Percentiles rank a stretch among this genome's conserved stretches.
phyloP scores from a whole-genome alignment of 106 monocot genomes.

The Triglochin maritima region DNA sequence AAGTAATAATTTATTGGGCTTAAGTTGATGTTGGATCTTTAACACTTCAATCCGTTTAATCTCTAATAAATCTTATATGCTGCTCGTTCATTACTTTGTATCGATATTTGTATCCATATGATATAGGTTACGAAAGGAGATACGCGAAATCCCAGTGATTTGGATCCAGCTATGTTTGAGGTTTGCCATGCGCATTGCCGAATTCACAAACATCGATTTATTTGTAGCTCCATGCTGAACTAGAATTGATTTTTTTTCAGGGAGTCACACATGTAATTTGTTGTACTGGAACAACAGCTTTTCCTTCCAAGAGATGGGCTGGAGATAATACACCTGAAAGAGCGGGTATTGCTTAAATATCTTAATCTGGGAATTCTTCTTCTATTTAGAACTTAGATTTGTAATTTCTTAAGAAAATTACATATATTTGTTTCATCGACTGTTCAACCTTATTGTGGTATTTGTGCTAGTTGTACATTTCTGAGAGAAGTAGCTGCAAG shows the following conservation, averaged over 20 bases:
- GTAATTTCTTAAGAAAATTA: too few species aligned
- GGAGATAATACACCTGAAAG: constrained; percentile 96
- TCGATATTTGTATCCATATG: too few species aligned
- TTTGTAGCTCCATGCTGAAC: neutral
- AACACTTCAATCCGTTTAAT: neutral
- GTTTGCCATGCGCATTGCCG: constrained; percentile 10
- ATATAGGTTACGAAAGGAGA: constrained; percentile 60
- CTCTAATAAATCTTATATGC: neutral
- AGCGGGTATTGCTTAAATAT: constrained; percentile 36
- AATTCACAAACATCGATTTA: neutral
- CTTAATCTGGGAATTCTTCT: neutral
- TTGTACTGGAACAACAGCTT: constrained; percentile 91
- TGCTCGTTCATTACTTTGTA: too few species aligned
- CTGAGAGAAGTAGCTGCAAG: too few species aligned
- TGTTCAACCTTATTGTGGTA: too few species aligned
- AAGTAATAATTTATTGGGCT: too few species aligned
- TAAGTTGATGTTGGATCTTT: too few species aligned
- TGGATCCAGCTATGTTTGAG: constrained; percentile 77
- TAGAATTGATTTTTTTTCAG: constrained; percentile 47
- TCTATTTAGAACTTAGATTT: neutral
- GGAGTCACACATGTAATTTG: constrained; percentile 96
- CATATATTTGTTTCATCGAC: too few species aligned
- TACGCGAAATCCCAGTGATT: constrained; percentile 58
- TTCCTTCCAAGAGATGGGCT: constrained; percentile 88
- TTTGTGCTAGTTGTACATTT: too few species aligned